phyloP scores from a whole-genome alignment of 1,284 basidiomycete genomes.

The Moniliella sp. region DNA sequence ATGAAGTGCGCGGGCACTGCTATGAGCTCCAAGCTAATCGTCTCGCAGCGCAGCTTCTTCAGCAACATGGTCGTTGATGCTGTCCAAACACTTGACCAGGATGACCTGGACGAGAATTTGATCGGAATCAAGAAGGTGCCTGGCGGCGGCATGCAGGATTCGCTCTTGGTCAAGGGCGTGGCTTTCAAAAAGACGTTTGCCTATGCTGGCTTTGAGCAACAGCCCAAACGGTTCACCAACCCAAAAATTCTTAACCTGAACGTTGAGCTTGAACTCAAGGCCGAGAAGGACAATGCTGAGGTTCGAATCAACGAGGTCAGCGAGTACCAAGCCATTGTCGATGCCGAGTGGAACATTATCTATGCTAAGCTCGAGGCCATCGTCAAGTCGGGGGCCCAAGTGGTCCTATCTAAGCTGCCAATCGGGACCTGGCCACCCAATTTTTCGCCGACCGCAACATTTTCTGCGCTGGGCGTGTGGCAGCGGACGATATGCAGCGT shows the following conservation, averaged over 20 bases:
- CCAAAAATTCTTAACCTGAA: conserved; percentile 84
- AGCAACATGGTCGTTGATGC: conserved; percentile 96
- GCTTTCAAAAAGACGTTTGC: conserved; percentile 99
- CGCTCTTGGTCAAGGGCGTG: conserved; percentile 61
- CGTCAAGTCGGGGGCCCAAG: conserved; percentile 83
- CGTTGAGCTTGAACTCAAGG: conserved; percentile 94
- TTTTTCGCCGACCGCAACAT: conserved; percentile 98
- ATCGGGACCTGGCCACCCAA: conserved; percentile 97
- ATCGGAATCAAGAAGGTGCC: conserved; percentile 97
- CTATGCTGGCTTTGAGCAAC: conserved; percentile 98
- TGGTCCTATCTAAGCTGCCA: conserved; percentile 89
- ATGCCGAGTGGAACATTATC: conserved; percentile 99
- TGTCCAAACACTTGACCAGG: conserved; percentile 56
- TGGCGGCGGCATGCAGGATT: conserved; percentile 97
- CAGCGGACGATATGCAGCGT: conserved; percentile 68
- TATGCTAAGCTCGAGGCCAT: conserved; percentile 91
- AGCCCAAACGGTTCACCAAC: conserved; percentile 74
- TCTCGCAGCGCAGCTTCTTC: conserved; percentile 96
- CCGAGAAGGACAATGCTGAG: conserved; percentile 98
- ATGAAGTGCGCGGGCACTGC: conserved; percentile 91
- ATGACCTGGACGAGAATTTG: conserved; percentile 79
- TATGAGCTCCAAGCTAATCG: conserved; percentile 98
- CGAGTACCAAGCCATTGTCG: conserved; percentile 85
- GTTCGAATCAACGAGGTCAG: conserved; percentile 76
- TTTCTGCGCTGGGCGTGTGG: conserved; percentile 92